Conservation (phyloP, 306 rosid species). For the Ormosia semicastrata region DNA sequence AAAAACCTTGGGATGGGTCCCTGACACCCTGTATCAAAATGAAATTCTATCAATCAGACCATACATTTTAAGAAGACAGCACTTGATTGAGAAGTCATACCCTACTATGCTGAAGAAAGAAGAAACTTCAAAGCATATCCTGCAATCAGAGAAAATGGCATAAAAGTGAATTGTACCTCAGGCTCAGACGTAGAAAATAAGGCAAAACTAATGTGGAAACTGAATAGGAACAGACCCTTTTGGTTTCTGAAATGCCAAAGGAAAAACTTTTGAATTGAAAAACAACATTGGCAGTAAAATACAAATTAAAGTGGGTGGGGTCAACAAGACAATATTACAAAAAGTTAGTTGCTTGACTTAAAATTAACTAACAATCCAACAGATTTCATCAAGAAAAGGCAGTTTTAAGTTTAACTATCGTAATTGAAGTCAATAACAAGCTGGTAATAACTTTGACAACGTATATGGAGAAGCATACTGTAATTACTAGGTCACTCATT, state of each 20-base stretch:
- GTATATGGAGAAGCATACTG: neutral
- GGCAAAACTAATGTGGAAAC: slow-evolving; percentile 7
- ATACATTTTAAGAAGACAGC: neutral
- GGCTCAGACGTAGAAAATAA: slow-evolving; percentile 7
- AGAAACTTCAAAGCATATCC: slow-evolving; percentile 98
- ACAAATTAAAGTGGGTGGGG: neutral
- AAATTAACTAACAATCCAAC: neutral
- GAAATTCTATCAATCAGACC: slow-evolving; percentile 26
- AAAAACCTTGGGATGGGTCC: slow-evolving; percentile 87
- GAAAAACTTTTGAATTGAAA: slow-evolving; percentile 18
- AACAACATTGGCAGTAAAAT: neutral
- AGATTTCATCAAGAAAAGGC: neutral
- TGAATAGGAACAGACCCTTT: neutral
- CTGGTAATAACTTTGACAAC: slow-evolving; percentile 2
- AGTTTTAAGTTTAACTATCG: neutral
- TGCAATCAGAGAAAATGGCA: slow-evolving; percentile 44
- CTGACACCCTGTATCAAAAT: slow-evolving; percentile 42
- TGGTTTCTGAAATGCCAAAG: slow-evolving; percentile 9
- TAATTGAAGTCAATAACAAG: slow-evolving; percentile 7
- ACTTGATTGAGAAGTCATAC: slow-evolving; percentile 45
- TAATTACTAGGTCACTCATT: neutral
- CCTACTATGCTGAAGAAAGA: slow-evolving; percentile 73
- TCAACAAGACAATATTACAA: neutral
- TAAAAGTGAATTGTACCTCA: slow-evolving; percentile 24
- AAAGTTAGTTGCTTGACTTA: neutral